Base-by-base conservation (phyloP, 2,329 filamentous ascomycete genomes). In the Penicillium sumatraense region DNA sequence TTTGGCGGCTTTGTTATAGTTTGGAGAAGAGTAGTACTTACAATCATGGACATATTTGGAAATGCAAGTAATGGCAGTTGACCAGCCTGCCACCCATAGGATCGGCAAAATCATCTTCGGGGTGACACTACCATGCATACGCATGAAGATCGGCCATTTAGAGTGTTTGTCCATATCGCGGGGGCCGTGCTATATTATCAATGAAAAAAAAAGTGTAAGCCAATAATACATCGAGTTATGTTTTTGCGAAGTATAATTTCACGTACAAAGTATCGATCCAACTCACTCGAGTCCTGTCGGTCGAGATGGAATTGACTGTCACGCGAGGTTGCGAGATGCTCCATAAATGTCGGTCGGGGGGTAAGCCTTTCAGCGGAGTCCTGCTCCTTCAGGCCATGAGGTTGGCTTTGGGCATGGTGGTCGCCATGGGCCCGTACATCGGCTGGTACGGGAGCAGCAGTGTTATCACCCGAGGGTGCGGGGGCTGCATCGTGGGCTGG, bases 21-120 rank as follows among this genome's bases (percentile, higher is more conserved):
- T 21, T 16, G 7, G 24, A 45, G 21, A 5, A 18, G 26, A 16
- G 20, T 10, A 24, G 42, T 2, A 70, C 71, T 65, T 50, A 75
- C 77, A 68, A 18, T 67, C 49, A 58, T 80, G 70, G 11, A 81
- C 74, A 46, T 75, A 75, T 53, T 78, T 64, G 11, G 76, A 79
- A 63, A 90, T 77, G 51, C 75, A 72, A 11, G 86, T 89, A 58
- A 92, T 85, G 31, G 81, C 70, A 1, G 87, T 87, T 1, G 88
- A 80, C 89, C 89, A 92, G 13, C 65, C 66, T 13, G 79, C 83
- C 27, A 91, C 79, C 55, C 88, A 80, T 10, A 82, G 8, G 18
- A 93, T 71, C 0, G 89, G 89, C 6, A 92, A 68, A 35, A 92
- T 84, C 82, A 93, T 85, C 68, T 89, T 87, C 11, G 89, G 89